Evolutionary conservation across 2,329 filamentous ascomycete genomes (phyloP).

Genomic region (Xylariaceae sp.): DNA sequence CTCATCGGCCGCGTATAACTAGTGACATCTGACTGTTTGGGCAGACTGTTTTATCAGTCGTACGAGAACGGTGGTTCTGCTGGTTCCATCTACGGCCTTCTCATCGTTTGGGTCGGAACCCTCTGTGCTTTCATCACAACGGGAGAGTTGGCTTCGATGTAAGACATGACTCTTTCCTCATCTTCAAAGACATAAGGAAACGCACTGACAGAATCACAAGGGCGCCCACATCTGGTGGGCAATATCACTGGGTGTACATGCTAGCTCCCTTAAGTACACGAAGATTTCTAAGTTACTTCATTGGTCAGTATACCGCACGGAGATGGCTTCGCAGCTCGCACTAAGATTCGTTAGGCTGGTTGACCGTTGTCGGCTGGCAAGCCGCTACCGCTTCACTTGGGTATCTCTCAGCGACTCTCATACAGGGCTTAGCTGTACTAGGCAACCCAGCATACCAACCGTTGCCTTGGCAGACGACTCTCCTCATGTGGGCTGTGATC

Average conservation of each 20-base stretch:
- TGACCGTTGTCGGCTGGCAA: conserved; percentile 33
- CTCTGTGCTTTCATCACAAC: conserved; percentile 26
- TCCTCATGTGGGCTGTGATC: conserved; percentile 51
- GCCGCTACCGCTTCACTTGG: conserved; percentile 22
- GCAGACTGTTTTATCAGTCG: conserved; percentile 5
- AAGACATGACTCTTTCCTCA: background rate
- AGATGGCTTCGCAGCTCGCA: background rate
- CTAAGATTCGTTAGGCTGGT: conserved; percentile 25
- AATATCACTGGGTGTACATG: conserved; percentile 34
- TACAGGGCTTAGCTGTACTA: conserved; percentile 32
- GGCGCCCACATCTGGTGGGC: conserved; percentile 31
- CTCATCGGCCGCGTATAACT: background rate
- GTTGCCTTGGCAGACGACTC: conserved; percentile 45
- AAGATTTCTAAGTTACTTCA: conserved; percentile 31
- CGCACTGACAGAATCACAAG: conserved; percentile 2
- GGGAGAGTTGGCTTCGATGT: conserved; percentile 31
- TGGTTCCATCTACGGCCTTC: conserved; percentile 27
- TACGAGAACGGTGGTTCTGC: conserved; percentile 29
- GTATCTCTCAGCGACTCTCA: conserved; percentile 27
- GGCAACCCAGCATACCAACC: conserved; percentile 26
- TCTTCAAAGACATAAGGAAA: background rate
- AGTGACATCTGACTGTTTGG: background rate
- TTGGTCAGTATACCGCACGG: conserved; percentile 1
- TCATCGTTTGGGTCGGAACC: conserved; percentile 32
- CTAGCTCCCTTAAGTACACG: conserved; percentile 24